Percentiles rank a stretch among this genome's conserved stretches.
phyloP scores from a whole-genome alignment of 2,329 filamentous ascomycete species.

The Proliferodiscus dingleyae region DNA sequence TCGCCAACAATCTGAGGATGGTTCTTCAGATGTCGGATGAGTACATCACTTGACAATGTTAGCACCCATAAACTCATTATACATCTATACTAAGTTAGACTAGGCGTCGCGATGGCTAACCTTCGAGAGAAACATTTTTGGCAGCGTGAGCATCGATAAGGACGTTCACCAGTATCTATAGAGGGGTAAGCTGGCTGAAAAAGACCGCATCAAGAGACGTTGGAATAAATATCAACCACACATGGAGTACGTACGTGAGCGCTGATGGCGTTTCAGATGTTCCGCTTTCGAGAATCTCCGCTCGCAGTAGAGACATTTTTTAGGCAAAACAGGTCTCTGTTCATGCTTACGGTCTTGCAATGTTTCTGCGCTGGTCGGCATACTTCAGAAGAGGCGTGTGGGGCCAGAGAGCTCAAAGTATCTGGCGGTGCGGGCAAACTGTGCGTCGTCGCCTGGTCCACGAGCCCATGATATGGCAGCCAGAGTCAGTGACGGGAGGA shows the following conservation, averaged over 20 bases:
- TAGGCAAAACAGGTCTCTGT: conserved; percentile 29
- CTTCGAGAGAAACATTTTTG: conserved; percentile 51
- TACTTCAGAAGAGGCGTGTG: conserved; percentile 4
- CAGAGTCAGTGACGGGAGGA: neutral
- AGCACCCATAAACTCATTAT: neutral
- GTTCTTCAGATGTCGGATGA: conserved; percentile 24
- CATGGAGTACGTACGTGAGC: conserved; percentile 42
- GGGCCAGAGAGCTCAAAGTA: neutral
- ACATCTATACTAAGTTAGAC: conserved; percentile 28
- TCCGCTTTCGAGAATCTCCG: conserved; percentile 51
- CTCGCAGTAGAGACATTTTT: conserved; percentile 44
- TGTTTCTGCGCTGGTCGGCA: conserved; percentile 9
- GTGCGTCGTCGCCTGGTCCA: neutral
- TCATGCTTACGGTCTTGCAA: conserved; percentile 9
- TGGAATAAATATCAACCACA: neutral
- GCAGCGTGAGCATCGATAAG: conserved; percentile 48
- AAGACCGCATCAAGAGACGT: neutral
- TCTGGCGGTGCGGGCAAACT: neutral
- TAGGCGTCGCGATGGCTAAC: conserved; percentile 35
- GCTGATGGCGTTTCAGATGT: conserved; percentile 50
- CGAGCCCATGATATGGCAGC: neutral
- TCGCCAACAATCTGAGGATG: conserved; percentile 20
- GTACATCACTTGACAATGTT: conserved; percentile 20
- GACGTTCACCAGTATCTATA: conserved; percentile 49
- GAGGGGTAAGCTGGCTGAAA: conserved; percentile 18